phyloP scores from a whole-genome alignment of 345 rosid species.

The Populus euphratica region DNA sequence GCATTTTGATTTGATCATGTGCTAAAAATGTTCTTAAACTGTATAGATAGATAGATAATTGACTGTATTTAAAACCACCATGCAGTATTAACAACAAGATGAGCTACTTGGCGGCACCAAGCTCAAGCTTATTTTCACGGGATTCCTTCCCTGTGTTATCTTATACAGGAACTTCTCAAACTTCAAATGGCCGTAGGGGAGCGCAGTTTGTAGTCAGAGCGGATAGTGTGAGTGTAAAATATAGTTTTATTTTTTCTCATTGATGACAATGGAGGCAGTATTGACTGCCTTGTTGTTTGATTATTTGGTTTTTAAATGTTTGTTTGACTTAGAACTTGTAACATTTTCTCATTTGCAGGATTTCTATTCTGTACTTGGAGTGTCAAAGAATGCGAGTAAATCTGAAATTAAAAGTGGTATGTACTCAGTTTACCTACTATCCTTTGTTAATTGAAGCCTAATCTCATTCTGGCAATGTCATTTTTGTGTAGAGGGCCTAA shows the following conservation, averaged over 20 bases:
- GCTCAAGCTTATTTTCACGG: conserved; percentile 62
- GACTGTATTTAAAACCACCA: conserved; percentile 3
- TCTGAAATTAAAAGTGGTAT: conserved; percentile 92
- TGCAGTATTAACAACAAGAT: conserved; percentile 42
- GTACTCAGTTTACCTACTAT: conserved; percentile 7
- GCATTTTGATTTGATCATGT: neutral
- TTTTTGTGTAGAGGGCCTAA: neutral
- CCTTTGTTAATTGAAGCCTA: neutral
- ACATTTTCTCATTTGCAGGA: conserved; percentile 49
- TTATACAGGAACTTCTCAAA: conserved; percentile 37
- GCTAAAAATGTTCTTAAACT: neutral
- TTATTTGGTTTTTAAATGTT: neutral
- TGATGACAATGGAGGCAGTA: neutral
- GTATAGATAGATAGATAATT: neutral
- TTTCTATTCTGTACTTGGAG: conserved; percentile 86
- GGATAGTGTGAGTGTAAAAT: conserved; percentile 59
- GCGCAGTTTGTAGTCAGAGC: conserved; percentile 78
- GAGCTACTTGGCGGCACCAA: conserved; percentile 49
- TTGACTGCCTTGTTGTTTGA: neutral
- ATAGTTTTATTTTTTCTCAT: conserved; percentile 12
- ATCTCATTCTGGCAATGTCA: neutral
- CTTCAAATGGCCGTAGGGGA: conserved; percentile 47
- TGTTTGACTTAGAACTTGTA: neutral
- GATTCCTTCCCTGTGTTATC: conserved; percentile 55
- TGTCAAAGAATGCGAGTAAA: conserved; percentile 84